phyloP scores from a whole-genome alignment of 768 basidiomycete genomes.

The Roridomyces roridus region DNA sequence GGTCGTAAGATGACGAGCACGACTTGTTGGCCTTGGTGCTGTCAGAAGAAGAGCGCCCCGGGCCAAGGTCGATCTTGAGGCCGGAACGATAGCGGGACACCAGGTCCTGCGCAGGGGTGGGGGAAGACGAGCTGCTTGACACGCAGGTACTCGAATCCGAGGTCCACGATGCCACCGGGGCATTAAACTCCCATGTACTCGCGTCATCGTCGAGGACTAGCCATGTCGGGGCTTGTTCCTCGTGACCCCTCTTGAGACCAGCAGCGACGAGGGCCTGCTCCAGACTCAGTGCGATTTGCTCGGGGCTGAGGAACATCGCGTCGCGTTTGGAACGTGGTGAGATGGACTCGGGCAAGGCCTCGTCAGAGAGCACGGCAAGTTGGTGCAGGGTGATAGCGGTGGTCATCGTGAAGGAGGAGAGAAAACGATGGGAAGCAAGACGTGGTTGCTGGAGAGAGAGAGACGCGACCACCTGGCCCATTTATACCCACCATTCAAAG shows the following conservation, averaged over 20 bases:
- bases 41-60: constrained; percentile 2
- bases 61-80: constrained; percentile 29
- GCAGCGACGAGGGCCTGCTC: too few relatives aligned
- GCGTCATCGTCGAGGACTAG: constrained; percentile 28
- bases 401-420: too few relatives aligned
- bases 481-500: too few relatives aligned
- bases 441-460: too few relatives aligned
- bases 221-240: too few relatives aligned
- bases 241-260: constrained; percentile 5
- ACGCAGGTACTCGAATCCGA: constrained; percentile 32
- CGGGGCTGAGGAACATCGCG: background rate
- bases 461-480: too few relatives aligned
- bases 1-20: background rate
- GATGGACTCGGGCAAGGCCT: background rate
- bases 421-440: too few relatives aligned
- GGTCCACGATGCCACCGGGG: constrained; percentile 28
- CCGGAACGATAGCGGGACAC: constrained; percentile 44
- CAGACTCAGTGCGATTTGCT: too few relatives aligned
- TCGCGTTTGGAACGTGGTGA: too few relatives aligned
- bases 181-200: constrained; percentile 46
- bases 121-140: constrained; percentile 3
- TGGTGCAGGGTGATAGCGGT: too few relatives aligned
- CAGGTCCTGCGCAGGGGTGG: constrained; percentile 48
- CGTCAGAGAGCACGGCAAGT: background rate
- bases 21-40: background rate